Evolutionary conservation across 2,329 filamentous ascomycete genomes (phyloP).

Genomic region (Volutella citrinella): DNA sequence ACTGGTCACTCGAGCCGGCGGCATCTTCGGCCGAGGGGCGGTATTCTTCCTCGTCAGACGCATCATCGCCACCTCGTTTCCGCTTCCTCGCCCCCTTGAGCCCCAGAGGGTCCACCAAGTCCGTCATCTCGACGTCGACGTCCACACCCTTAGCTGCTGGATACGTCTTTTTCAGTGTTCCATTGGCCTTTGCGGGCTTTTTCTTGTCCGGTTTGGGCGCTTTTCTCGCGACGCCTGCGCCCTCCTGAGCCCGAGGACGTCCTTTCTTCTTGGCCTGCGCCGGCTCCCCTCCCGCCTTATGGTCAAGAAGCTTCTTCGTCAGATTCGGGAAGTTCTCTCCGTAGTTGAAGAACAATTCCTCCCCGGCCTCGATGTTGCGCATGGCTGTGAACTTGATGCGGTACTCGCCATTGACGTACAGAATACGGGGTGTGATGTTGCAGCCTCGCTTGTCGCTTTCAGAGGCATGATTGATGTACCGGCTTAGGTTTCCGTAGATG

Average conservation of each 20-base stretch:
- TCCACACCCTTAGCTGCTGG: constrained; percentile 6
- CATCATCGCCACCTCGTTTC: constrained; percentile 23
- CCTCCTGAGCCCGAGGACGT: constrained; percentile 14
- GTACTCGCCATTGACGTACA: constrained; percentile 72
- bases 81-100: constrained; percentile 24
- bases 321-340: constrained; percentile 65
- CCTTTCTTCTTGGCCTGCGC: constrained; percentile 25
- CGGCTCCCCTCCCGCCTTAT: constrained; percentile 33
- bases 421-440: constrained; percentile 61
- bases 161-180: constrained; percentile 8
- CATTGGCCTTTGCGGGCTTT: constrained; percentile 17
- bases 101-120: constrained; percentile 8
- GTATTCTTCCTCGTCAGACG: constrained; percentile 30
- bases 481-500: constrained; percentile 73
- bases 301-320: constrained; percentile 41
- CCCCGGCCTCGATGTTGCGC: constrained; percentile 64
- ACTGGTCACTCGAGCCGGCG: constrained; percentile 17
- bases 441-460: constrained; percentile 50
- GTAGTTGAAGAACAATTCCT: constrained; percentile 82
- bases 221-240: constrained; percentile 21
- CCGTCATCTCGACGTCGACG: constrained; percentile 16
- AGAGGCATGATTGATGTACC: constrained; percentile 78
- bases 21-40: constrained; percentile 22
- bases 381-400: constrained; percentile 72
- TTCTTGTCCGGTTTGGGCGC: constrained; percentile 24